These are phyloP conservation scores for Amaranthus tricolor DNA, from an alignment of 179 eudicot species.

Conservation along the genomic window DNA sequence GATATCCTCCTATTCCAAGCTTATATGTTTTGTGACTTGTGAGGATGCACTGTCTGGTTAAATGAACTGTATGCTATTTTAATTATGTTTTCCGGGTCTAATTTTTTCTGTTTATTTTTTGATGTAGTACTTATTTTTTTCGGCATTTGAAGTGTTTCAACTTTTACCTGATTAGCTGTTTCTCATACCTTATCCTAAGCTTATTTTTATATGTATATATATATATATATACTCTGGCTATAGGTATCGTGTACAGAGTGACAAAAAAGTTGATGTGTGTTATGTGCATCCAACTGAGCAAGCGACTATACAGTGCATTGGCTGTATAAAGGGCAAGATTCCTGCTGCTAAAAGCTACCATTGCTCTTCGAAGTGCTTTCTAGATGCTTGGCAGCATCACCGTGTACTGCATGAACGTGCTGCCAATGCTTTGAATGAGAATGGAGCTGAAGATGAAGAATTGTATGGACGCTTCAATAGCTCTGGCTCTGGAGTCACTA, in stretches of 20 bases:
- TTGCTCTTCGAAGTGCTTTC: conserved; percentile 91
- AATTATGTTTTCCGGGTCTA: neutral
- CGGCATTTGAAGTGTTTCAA: neutral
- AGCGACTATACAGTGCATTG: conserved; percentile 94
- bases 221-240: conserved; percentile 16
- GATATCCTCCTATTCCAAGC: neutral
- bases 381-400: conserved; percentile 99
- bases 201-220: conserved; percentile 7
- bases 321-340: conserved; percentile 84
- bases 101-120: too few relatives aligned
- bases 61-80: neutral
- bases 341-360: conserved; percentile 90
- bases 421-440: conserved; percentile 79
- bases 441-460: conserved; percentile 89
- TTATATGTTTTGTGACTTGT: neutral
- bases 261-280: conserved; percentile 79
- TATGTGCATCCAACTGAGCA: conserved; percentile 94
- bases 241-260: conserved; percentile 97
- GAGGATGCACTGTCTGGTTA: neutral
- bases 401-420: conserved; percentile 96
- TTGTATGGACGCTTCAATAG: conserved; percentile 74
- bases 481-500: conserved; percentile 57
- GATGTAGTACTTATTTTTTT: neutral
- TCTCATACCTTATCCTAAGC: neutral
- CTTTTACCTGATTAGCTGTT: neutral